These are phyloP conservation scores for Fusarium devonianum DNA, from an alignment of 2,329 filamentous ascomycete genomes.

Conservation along the genomic window DNA sequence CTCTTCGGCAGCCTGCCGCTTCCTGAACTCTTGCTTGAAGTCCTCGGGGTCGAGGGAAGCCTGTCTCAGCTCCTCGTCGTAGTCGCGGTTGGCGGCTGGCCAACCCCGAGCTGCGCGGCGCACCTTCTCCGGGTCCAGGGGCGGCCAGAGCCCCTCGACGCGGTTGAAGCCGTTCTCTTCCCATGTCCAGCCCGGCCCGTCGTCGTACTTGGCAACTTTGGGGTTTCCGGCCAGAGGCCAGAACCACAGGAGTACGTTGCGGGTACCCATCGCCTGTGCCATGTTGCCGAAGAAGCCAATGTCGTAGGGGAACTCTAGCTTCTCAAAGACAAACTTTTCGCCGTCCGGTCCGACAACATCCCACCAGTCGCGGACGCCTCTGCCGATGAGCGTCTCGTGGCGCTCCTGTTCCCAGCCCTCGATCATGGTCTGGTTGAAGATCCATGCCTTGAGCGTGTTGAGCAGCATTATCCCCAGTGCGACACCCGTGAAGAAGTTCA, in stretches of 20 bases:
- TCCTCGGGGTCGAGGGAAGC: slow-evolving; percentile 52
- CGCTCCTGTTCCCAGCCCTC: slow-evolving; percentile 78
- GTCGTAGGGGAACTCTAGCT: slow-evolving; percentile 84
- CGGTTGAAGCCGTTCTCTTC: slow-evolving; percentile 82
- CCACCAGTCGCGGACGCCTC: slow-evolving; percentile 57
- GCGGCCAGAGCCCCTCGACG: slow-evolving; percentile 66
- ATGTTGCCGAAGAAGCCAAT: slow-evolving; percentile 78
- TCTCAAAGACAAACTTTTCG: slow-evolving; percentile 59
- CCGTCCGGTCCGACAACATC: slow-evolving; percentile 47
- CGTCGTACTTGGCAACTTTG: slow-evolving; percentile 47
- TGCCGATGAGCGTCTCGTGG: slow-evolving; percentile 63
- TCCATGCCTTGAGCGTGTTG: slow-evolving; percentile 67
- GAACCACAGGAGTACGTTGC: slow-evolving; percentile 72
- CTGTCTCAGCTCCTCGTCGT: slow-evolving; percentile 45
- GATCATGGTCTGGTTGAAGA: slow-evolving; percentile 79
- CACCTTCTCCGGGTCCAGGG: slow-evolving; percentile 67
- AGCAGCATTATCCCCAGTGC: slow-evolving; percentile 70
- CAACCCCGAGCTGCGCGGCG: slow-evolving; percentile 51
- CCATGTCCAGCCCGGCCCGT: slow-evolving; percentile 65
- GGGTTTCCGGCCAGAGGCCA: slow-evolving; percentile 68
- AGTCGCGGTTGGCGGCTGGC: slow-evolving; percentile 51
- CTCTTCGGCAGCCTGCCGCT: slow-evolving; percentile 58
- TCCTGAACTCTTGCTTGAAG: slow-evolving; percentile 57
- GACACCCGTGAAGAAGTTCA: slow-evolving; percentile 66
- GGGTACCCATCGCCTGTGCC: slow-evolving; percentile 75